Base-by-base conservation (phyloP, 768 basidiomycete genomes). In the Leccinum disarticulatum region DNA sequence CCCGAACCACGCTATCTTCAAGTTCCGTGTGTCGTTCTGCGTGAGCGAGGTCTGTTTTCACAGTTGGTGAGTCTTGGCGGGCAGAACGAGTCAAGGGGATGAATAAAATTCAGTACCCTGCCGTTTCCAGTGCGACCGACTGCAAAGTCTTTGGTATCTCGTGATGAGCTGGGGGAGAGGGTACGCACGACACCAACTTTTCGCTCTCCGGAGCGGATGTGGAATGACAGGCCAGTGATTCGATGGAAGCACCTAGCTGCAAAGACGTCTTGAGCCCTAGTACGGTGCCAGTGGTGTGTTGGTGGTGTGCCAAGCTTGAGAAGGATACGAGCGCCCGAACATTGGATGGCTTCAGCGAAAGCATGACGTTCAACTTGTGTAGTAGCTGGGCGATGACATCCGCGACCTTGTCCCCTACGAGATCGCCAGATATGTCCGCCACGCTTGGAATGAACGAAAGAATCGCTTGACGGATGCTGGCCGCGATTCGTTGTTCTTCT, bases 291-390 rank as follows among this genome's bases (percentile, higher is more conserved):
- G 22, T 22, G 22, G 84, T 71, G 30, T 77, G 80, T 36, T 90
- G 85, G 64, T 88, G 85, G 64, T 92, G 93, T 11, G 95, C 94
- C 58, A 98, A 78, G 63, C 90, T 91, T 69, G 88, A 88, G 62
- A 97, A 77, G 0, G 95, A 93, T n/a, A 98, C 76, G 28, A 98
- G 80, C 0, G 92, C 94, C 41, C 86, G 86, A 46, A 88, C 80
- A 64, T 83, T 79, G 4, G 83, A 84, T 2, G 89, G 87, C 57
- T 85, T 77, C 27, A 98, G 81, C 13, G 83, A 82, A 52, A 98
- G 76, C 25, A 95, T 79, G 30, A 84, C 81, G 66, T 98, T 93
- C 59, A 93, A 87, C 66, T 90, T 87, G 77, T 95, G 96, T 25
- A 99, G 80, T 22, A 22, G 22, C 61, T 91, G 90, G 15, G 81